A percentile compares a stretch with the other conserved stretches of the same genome.
Conservation (phyloP, 1,139 yeast genomes). For the Protomyces lactucae-debilis region DNA sequence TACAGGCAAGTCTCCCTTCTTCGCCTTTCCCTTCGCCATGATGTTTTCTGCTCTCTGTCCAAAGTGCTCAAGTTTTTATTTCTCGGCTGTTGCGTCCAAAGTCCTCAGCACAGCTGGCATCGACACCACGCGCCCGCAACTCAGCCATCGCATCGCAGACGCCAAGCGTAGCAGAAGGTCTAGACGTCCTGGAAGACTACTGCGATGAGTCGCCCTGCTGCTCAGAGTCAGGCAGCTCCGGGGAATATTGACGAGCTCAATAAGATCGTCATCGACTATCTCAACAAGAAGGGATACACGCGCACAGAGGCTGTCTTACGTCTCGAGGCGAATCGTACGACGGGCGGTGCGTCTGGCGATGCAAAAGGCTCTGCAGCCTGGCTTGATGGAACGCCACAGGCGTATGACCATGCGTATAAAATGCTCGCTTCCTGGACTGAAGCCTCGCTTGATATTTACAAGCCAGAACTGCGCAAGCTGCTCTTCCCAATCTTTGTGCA, state of each 20-base stretch:
- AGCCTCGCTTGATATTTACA: constrained; percentile 79
- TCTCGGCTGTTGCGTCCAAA: too few species aligned
- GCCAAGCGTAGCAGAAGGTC: too few species aligned
- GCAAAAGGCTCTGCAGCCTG: constrained; percentile 35
- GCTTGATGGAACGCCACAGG: constrained; percentile 54
- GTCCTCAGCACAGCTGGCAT: too few species aligned
- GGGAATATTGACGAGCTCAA: constrained; percentile 54
- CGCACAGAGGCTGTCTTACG: constrained; percentile 91
- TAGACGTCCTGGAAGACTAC: neutral
- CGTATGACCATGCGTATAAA: constrained; percentile 70
- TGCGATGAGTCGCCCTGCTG: constrained; percentile 21
- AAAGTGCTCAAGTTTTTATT: too few species aligned
- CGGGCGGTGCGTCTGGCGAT: constrained; percentile 30
- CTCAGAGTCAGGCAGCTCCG: constrained; percentile 14
- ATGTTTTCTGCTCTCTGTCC: neutral
- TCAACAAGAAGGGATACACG: constrained; percentile 89
- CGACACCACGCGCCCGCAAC: too few species aligned
- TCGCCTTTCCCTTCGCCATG: constrained; percentile 11
- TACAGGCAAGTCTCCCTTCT: constrained; percentile 19
- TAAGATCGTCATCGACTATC: constrained; percentile 82
- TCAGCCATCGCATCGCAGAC: too few species aligned
- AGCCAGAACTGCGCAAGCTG: constrained; percentile 73
- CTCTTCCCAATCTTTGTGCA: constrained; percentile 89
- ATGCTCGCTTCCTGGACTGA: constrained; percentile 86
- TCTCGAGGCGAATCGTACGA: constrained; percentile 52